A percentile compares a stretch with the other conserved stretches of the same genome.
These are phyloP conservation scores for Brassica juncea DNA, from an alignment of 345 rosid genomes.

Conservation along the genomic window DNA sequence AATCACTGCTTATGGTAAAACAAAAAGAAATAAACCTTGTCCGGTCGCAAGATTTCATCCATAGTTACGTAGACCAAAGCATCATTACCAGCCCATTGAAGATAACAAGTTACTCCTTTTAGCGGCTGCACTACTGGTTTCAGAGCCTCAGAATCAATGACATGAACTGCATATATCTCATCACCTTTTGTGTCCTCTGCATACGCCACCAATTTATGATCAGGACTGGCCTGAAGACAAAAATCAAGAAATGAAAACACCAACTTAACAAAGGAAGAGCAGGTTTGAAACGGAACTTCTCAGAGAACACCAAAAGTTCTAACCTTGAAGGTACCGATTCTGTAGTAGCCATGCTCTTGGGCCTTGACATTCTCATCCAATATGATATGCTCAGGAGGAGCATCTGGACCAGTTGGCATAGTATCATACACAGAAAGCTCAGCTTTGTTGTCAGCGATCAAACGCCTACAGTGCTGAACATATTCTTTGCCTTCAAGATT, in stretches of 20 bases:
- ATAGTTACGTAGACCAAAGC: conserved; percentile 74
- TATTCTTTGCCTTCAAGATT: conserved; percentile 86
- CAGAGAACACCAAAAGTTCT: background rate
- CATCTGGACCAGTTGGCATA: conserved; percentile 72
- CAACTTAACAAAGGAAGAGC: background rate
- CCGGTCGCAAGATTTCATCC: conserved; percentile 84
- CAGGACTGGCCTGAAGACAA: conserved; percentile 63
- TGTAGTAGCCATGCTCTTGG: conserved; percentile 55
- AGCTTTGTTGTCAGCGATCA: conserved; percentile 40
- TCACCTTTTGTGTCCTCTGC: conserved; percentile 88
- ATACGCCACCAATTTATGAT: conserved; percentile 76
- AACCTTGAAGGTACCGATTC: conserved; percentile 67
- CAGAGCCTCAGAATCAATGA: conserved; percentile 66
- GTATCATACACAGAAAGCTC: conserved; percentile 67
- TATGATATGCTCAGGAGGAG: conserved; percentile 77
- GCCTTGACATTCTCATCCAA: conserved; percentile 90
- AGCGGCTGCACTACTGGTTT: conserved; percentile 58
- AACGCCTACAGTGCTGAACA: conserved; percentile 70
- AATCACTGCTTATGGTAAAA: background rate
- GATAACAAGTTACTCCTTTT: conserved; percentile 49
- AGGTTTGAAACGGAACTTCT: background rate
- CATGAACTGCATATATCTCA: conserved; percentile 65
- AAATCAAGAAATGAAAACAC: background rate
- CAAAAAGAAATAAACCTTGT: conserved; percentile 58
- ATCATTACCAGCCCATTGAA: conserved; percentile 86